phyloP scores from a whole-genome alignment of 192 early-diverging fungal genomes.

The Obelidium mucronatum region DNA sequence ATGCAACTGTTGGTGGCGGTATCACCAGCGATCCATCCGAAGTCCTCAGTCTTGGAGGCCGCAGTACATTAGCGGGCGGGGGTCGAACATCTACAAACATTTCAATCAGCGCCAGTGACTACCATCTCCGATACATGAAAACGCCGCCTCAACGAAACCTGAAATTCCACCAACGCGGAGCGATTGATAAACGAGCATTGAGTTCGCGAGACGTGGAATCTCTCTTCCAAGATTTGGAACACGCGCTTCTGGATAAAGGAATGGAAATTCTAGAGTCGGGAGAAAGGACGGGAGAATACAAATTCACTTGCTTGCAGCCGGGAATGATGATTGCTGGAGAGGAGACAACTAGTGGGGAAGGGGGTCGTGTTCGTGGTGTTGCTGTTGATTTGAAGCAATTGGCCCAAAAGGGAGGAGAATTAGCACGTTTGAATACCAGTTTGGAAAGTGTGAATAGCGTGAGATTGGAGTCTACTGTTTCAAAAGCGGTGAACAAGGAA shows the following conservation, averaged over 20 bases:
- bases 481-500: slow-evolving; percentile 14
- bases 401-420: neutral
- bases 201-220: slow-evolving; percentile 10
- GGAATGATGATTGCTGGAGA: slow-evolving; percentile 2
- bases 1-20: too few relatives aligned
- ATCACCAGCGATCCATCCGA: too few relatives aligned
- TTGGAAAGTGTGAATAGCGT: neutral
- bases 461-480: neutral
- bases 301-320: neutral
- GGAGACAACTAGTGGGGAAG: neutral
- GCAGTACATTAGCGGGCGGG: too few relatives aligned
- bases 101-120: slow-evolving; percentile 9
- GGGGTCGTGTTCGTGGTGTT: neutral
- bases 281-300: neutral
- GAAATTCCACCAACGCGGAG: neutral
- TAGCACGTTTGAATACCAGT: neutral
- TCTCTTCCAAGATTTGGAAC: slow-evolving; percentile 18
- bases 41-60: too few relatives aligned
- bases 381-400: slow-evolving; percentile 21
- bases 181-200: slow-evolving; percentile 28
- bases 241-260: slow-evolving; percentile 6
- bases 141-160: neutral
- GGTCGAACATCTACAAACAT: neutral
- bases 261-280: slow-evolving; percentile 16
- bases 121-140: slow-evolving; percentile 10